Base-by-base conservation (phyloP, 768 basidiomycete genomes). In the Tephrocybe sp. region DNA sequence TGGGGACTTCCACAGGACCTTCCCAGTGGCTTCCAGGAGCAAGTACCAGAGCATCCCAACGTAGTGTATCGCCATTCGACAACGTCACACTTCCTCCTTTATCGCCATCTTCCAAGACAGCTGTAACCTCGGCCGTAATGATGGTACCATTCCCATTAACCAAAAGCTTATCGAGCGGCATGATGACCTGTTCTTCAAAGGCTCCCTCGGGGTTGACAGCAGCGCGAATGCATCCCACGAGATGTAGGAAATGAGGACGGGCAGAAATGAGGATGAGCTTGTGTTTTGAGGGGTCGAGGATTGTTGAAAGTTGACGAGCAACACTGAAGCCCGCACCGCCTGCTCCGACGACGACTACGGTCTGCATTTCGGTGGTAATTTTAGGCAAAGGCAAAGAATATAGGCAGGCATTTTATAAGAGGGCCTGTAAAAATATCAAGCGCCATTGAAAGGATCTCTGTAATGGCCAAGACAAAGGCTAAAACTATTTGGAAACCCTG, bases 1-100 rank as follows among this genome's bases (percentile, higher is more conserved):
- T 60, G 0, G 81, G 82, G 40, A 85, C 66, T 14, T 65, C 61
- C 39, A 79, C 30, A 0, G 79, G 77, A 0, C 78, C 83, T 9
- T 65, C 60, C 81, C 81, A 88, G 2, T 53, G 64, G 32, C 73
- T 74, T 1, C 87, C 87, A 3, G 85, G 71, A 0, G 83, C 76
- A 24, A 89, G 64, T 24, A 89, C 73, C 28, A 90, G 78, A 21
- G 77, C 65, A 9, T 75, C 73, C 62, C 81, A 89, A 10, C 65
- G 62, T 8, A 88, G 51, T 20, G 58, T 63, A 36, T 82, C 75
- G 26, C 83, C 84, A 54, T 69, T 67, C 4, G 70, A 71, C 7
- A 89, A 72, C 4, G 73, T 66, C 8, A 88, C 72, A n/a, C 59
- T 50, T 0, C 76, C 70, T 0, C 80, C 79, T 17, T 76, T 72